phyloP scores from a whole-genome alignment of 441 rosid genomes.

The Daphne laureola region DNA sequence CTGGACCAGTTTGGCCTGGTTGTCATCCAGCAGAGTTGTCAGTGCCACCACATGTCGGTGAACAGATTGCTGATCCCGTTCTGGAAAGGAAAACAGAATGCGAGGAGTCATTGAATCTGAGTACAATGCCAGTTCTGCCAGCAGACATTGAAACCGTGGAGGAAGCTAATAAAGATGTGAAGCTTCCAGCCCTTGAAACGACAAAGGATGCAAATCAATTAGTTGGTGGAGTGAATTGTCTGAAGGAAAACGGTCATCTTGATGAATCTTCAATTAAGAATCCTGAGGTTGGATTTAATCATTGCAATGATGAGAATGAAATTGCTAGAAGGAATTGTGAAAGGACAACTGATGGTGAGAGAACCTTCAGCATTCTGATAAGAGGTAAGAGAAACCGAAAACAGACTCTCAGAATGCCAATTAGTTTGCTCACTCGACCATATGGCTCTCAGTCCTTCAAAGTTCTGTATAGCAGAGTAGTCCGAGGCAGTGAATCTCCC shows the following conservation, averaged over 20 bases:
- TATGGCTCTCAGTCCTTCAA: slow-evolving; percentile 89
- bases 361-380: slow-evolving; percentile 81
- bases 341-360: slow-evolving; percentile 48
- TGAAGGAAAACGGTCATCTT: slow-evolving; percentile 37
- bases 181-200: slow-evolving; percentile 28
- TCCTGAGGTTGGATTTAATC: slow-evolving; percentile 22
- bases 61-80: slow-evolving; percentile 49
- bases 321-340: slow-evolving; percentile 30
- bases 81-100: slow-evolving; percentile 32
- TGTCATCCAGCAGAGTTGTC: slow-evolving; percentile 69
- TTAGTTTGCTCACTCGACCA: slow-evolving; percentile 87
- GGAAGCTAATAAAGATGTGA: slow-evolving; percentile 35
- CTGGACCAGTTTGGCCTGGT: slow-evolving; percentile 68
- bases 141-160: slow-evolving; percentile 43
- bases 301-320: slow-evolving; percentile 21
- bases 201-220: slow-evolving; percentile 24
- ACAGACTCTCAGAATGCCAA: slow-evolving; percentile 91
- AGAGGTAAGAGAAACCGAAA: slow-evolving; percentile 89
- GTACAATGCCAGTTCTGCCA: slow-evolving; percentile 41
- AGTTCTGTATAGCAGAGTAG: slow-evolving; percentile 65
- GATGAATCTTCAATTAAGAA: slow-evolving; percentile 21
- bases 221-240: slow-evolving; percentile 21
- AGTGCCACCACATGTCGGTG: slow-evolving; percentile 51
- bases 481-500: slow-evolving; percentile 73
- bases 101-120: slow-evolving; percentile 26